These are phyloP conservation scores for Fraxinus greggii DNA, from an alignment of 305 asterid genomes.

Conservation along the genomic window DNA sequence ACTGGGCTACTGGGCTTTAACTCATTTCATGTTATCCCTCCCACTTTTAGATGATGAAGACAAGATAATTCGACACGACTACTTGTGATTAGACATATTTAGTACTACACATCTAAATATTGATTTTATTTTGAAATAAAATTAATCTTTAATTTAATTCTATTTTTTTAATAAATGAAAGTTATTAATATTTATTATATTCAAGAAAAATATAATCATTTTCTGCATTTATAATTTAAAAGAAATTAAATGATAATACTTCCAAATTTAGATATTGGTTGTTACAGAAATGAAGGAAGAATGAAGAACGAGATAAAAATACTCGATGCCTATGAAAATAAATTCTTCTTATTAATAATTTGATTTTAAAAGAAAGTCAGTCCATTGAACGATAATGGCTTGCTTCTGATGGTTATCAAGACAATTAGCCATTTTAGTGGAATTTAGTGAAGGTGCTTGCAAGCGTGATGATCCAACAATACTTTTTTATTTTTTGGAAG, in stretches of 20 bases:
- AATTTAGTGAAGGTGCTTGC: constrained; percentile 14
- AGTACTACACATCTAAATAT: background rate
- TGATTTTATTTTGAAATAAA: background rate
- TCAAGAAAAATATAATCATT: background rate
- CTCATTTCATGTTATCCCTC: too few relatives aligned
- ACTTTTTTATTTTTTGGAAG: background rate
- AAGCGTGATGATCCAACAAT: constrained; percentile 5
- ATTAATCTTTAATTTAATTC: too few relatives aligned
- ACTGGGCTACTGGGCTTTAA: too few relatives aligned
- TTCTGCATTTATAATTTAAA: background rate
- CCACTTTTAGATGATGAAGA: too few relatives aligned
- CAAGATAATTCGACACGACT: too few relatives aligned
- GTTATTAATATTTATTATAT: background rate
- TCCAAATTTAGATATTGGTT: background rate
- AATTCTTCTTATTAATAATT: background rate
- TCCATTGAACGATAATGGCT: background rate
- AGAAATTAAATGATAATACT: background rate
- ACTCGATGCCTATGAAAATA: background rate
- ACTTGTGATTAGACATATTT: background rate
- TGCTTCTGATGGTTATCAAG: background rate
- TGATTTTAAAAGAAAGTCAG: background rate
- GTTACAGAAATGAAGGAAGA: too few relatives aligned
- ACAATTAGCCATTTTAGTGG: background rate
- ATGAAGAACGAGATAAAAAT: background rate
- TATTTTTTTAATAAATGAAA: background rate